Conservation (phyloP, 768 basidiomycete genomes). For the Sporobolomyces roseus region DNA sequence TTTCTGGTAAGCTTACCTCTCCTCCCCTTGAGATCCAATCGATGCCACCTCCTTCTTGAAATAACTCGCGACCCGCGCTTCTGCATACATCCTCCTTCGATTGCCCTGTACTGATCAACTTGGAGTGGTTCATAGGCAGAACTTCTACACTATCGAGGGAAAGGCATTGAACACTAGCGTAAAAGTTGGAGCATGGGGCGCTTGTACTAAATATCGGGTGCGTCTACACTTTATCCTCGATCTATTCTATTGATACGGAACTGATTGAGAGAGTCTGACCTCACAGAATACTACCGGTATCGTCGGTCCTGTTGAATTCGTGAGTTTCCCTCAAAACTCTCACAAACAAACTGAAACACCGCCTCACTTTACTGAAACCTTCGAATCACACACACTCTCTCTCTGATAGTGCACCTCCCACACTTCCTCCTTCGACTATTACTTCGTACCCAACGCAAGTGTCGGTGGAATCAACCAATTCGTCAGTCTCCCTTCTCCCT, state of each 20-base stretch:
- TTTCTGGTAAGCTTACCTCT: constrained; percentile 29
- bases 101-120: not conserved
- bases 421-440: constrained; percentile 12
- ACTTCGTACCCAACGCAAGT: constrained; percentile 31
- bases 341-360: not conserved
- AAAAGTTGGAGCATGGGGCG: constrained; percentile 41
- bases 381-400: not conserved
- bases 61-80: not conserved
- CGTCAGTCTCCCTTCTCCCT: constrained; percentile 13
- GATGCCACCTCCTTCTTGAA: too few species aligned
- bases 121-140: constrained; percentile 21
- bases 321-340: not conserved
- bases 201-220: constrained; percentile 28
- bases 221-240: too few species aligned
- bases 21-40: too few species aligned
- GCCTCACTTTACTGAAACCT: not conserved
- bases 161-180: constrained; percentile 32
- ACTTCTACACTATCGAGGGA: constrained; percentile 38
- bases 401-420: constrained; percentile 29
- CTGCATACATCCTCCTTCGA: not conserved
- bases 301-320: constrained; percentile 15
- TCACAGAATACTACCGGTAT: constrained; percentile 36
- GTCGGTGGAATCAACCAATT: constrained; percentile 32
- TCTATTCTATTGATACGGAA: too few species aligned
- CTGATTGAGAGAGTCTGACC: too few species aligned